A percentile compares a stretch with the other conserved stretches of the same genome.
Conservation (phyloP, 257 asterid genomes). For the Osmanthus fragrans region DNA sequence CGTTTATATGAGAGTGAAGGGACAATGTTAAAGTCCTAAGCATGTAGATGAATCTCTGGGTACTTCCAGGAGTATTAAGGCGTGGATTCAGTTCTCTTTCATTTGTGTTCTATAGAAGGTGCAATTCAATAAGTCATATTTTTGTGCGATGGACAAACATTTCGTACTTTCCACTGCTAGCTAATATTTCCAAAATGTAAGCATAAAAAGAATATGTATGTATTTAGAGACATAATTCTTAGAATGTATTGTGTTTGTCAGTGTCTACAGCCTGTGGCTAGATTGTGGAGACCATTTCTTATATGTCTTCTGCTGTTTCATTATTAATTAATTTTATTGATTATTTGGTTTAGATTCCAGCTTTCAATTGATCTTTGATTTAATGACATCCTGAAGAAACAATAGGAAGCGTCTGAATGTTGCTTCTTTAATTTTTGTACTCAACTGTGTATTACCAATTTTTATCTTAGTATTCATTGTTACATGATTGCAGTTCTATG, state of each 20-base stretch:
- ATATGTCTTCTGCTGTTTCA: slow-evolving; percentile 4
- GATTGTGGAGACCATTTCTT: not conserved
- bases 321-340: slow-evolving; percentile 8
- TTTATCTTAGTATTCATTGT: slow-evolving; percentile 21
- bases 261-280: not conserved
- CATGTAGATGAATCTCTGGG: slow-evolving; percentile 11
- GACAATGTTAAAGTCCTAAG: not conserved
- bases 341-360: slow-evolving; percentile 18
- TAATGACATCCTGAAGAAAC: too few species aligned
- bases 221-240: not conserved
- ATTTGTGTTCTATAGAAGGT: slow-evolving; percentile 3
- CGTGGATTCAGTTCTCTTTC: slow-evolving; percentile 10
- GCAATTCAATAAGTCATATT: not conserved
- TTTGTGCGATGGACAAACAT: not conserved
- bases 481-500: slow-evolving; percentile 78
- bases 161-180: not conserved
- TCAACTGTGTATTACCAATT: slow-evolving; percentile 8
- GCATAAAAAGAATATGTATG: not conserved
- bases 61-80: not conserved
- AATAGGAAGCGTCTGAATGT: not conserved
- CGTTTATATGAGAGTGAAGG: not conserved
- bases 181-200: not conserved
- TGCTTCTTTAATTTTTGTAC: slow-evolving; percentile 12
- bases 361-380: not conserved
- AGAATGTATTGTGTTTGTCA: not conserved